These are phyloP conservation scores for Podospora pseudopauciseta DNA, from an alignment of 495 filamentous ascomycete genomes.

Conservation along the genomic window DNA sequence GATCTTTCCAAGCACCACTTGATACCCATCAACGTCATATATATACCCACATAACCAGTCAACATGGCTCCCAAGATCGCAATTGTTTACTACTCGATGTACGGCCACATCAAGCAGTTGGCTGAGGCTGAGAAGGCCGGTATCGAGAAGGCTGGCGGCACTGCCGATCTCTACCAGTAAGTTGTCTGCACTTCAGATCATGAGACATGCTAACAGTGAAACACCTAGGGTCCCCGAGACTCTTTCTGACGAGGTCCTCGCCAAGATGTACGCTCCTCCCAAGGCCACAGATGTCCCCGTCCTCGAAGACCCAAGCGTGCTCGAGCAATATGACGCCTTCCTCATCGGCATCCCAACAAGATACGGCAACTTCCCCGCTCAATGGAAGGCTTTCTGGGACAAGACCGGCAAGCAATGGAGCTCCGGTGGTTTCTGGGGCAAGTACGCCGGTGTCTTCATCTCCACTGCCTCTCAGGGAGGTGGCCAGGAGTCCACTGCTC, in stretches of 20 bases:
- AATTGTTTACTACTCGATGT: slow-evolving; percentile 93
- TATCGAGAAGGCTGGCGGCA: slow-evolving; percentile 82
- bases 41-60: slow-evolving; percentile 23
- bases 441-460: slow-evolving; percentile 90
- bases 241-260: slow-evolving; percentile 73
- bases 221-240: slow-evolving; percentile 72
- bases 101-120: slow-evolving; percentile 82
- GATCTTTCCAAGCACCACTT: slow-evolving; percentile 3
- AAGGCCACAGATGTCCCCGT: slow-evolving; percentile 66
- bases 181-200: slow-evolving; percentile 18
- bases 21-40: slow-evolving; percentile 17
- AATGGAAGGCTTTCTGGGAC: slow-evolving; percentile 94
- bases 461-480: slow-evolving; percentile 77
- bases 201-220: background rate
- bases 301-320: slow-evolving; percentile 56
- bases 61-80: slow-evolving; percentile 90
- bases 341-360: slow-evolving; percentile 97
- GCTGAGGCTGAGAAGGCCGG: slow-evolving; percentile 89
- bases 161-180: slow-evolving; percentile 76
- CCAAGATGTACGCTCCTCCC: slow-evolving; percentile 78
- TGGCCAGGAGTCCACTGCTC: slow-evolving; percentile 86
- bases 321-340: slow-evolving; percentile 84
- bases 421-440: slow-evolving; percentile 75
- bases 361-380: slow-evolving; percentile 96
- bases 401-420: slow-evolving; percentile 70